A percentile compares a stretch with the other conserved stretches of the same genome.
These are phyloP conservation scores for Dictyostelium brefeldianum DNA, from an alignment of 78 protist species.

Conservation along the genomic window DNA sequence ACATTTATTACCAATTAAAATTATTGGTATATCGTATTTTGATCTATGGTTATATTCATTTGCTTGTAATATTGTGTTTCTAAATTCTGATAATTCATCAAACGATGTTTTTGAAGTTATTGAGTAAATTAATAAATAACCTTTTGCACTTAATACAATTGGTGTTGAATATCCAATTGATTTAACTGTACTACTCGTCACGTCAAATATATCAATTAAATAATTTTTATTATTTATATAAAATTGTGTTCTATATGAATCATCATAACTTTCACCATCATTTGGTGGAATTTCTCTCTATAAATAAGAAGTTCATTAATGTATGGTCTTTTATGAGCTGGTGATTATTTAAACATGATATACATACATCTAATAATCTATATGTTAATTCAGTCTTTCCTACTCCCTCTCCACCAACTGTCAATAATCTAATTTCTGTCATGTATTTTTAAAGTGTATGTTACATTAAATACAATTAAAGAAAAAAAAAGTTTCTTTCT, in stretches of 20 bases:
- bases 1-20: conserved; percentile 71
- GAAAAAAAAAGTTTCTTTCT: no score
- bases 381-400: neutral
- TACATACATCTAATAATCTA: neutral
- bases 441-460: no score
- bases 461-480: no score
- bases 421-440: neutral
- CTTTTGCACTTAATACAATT: neutral
- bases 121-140: neutral
- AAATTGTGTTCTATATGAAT: neutral
- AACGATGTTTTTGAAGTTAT: neutral
- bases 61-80: neutral
- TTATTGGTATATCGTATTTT: neutral
- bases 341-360: no score
- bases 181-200: neutral
- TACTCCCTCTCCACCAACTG: neutral
- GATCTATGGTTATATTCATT: neutral
- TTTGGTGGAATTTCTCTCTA: no score
- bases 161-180: neutral
- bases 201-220: neutral
- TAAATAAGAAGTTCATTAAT: no score
- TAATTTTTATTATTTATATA: neutral
- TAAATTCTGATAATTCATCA: neutral
- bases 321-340: no score
- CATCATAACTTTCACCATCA: neutral